Conservation (phyloP, 2,329 filamentous ascomycete species). For the Fusarium tricinctum region DNA sequence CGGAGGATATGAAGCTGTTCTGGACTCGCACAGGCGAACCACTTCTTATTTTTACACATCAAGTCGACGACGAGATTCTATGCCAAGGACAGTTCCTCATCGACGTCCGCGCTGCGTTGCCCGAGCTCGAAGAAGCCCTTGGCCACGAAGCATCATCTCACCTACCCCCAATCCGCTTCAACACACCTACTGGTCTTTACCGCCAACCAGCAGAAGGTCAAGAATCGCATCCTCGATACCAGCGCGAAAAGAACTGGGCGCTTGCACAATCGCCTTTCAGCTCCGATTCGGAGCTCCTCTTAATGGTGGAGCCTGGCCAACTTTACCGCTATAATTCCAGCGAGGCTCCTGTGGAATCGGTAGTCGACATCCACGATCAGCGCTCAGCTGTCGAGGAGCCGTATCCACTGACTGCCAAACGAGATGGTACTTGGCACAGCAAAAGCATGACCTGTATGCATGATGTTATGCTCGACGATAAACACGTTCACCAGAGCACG, state of each 20-base stretch:
- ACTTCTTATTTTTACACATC: constrained; percentile 41
- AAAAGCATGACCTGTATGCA: constrained; percentile 33
- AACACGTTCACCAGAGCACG: constrained; percentile 41
- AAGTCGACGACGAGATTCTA: constrained; percentile 38
- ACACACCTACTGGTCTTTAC: constrained; percentile 19
- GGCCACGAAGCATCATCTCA: constrained; percentile 15
- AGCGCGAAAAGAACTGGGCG: constrained; percentile 45
- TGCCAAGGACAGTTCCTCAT: constrained; percentile 42
- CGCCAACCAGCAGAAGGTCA: constrained; percentile 30
- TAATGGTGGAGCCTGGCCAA: constrained; percentile 41
- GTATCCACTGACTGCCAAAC: constrained; percentile 16
- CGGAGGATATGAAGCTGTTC: constrained; percentile 46
- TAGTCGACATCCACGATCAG: constrained; percentile 12
- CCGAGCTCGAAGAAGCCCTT: constrained; percentile 31
- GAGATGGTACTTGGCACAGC: constrained; percentile 35
- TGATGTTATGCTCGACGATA: constrained; percentile 35
- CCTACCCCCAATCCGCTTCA: constrained; percentile 33
- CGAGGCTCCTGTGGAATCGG: constrained; percentile 24
- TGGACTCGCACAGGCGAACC: constrained; percentile 42
- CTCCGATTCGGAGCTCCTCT: constrained; percentile 23
- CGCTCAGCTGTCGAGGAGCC: constrained; percentile 35
- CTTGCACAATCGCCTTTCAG: constrained; percentile 36
- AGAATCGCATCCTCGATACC: constrained; percentile 32
- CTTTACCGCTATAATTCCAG: constrained; percentile 30
- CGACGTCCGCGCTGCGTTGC: constrained; percentile 39